Conservation (phyloP, 2,329 filamentous ascomycete genomes). For the Falciphora oryzae region DNA sequence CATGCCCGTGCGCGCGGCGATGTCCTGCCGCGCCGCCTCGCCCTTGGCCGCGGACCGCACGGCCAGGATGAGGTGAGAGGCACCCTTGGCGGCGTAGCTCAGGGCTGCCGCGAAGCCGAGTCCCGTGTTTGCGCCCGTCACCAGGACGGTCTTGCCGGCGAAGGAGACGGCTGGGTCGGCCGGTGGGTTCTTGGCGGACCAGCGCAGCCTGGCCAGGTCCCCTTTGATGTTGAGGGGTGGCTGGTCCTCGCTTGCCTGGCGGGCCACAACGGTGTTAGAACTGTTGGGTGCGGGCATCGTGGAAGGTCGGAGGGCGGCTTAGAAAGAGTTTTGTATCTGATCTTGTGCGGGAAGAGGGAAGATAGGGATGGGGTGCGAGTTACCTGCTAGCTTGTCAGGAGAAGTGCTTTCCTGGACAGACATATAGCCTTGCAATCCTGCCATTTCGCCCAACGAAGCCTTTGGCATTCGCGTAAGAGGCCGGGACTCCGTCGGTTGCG, state of each 20-base stretch:
- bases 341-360: too few relatives aligned
- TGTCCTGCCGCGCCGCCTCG: slow-evolving; percentile 31
- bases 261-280: neutral
- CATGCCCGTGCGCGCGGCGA: slow-evolving; percentile 14
- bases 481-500: too few relatives aligned
- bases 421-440: too few relatives aligned
- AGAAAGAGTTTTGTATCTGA: too few relatives aligned
- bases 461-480: too few relatives aligned
- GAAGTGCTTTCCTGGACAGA: too few relatives aligned
- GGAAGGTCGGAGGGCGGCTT: too few relatives aligned
- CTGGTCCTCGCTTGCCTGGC: neutral
- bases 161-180: slow-evolving; percentile 11
- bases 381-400: too few relatives aligned
- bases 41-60: slow-evolving; percentile 32
- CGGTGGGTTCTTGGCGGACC: slow-evolving; percentile 5
- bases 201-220: slow-evolving; percentile 2
- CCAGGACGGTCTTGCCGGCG: slow-evolving; percentile 25
- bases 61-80: slow-evolving; percentile 30
- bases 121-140: slow-evolving; percentile 36
- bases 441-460: too few relatives aligned
- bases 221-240: slow-evolving; percentile 1
- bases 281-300: neutral
- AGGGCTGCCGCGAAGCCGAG: slow-evolving; percentile 32
- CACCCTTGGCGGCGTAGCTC: slow-evolving; percentile 26
- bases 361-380: too few relatives aligned